Conservation (phyloP, 805 yeast genomes). For the Wickerhamomyces rabaulensis region DNA sequence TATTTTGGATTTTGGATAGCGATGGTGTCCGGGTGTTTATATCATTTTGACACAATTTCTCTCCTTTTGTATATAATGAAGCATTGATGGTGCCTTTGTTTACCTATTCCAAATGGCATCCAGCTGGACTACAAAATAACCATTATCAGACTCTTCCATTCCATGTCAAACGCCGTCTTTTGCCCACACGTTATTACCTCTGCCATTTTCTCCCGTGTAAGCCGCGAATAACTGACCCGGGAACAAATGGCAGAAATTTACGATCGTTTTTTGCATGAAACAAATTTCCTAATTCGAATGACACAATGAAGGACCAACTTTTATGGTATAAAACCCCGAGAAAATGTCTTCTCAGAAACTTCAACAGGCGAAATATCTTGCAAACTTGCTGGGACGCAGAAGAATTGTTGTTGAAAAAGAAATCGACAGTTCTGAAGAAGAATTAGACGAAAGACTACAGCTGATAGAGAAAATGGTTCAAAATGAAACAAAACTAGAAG, state of each 20-base stretch:
- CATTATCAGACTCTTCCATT: no score
- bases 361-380: neutral
- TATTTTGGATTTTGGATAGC: neutral
- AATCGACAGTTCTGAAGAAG: neutral
- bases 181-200: no score
- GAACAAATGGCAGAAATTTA: neutral
- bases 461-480: slow-evolving; percentile 13
- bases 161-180: no score
- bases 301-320: neutral
- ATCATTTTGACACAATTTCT: neutral
- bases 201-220: neutral
- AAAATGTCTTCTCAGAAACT: neutral
- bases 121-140: no score
- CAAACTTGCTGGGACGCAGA: slow-evolving; percentile 10
- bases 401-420: slow-evolving; percentile 2
- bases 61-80: neutral
- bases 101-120: no score
- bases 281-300: neutral
- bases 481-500: slow-evolving; percentile 16
- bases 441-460: slow-evolving; percentile 3
- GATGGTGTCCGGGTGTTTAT: neutral
- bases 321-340: neutral
- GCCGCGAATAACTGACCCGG: neutral
- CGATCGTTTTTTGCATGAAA: neutral
- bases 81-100: no score